Percentiles rank a stretch among this genome's conserved stretches.
Conservation (phyloP, 2,329 filamentous ascomycete genomes). For the Moelleriella libera region DNA sequence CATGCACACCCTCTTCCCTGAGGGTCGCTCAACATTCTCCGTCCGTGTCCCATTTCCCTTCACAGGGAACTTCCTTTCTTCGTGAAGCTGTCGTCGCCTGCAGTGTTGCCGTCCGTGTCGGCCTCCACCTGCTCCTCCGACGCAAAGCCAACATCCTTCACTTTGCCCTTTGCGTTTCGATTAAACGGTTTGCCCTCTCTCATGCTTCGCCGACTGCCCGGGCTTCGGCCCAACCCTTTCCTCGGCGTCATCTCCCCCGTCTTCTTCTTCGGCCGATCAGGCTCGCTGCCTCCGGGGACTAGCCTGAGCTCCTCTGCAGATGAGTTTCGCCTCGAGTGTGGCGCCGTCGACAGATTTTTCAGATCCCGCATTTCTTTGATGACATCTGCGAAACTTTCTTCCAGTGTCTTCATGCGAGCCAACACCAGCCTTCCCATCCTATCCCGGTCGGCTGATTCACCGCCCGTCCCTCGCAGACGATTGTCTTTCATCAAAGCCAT, state of each 20-base stretch:
- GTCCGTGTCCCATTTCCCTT: not conserved
- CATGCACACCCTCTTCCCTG: too few relatives aligned
- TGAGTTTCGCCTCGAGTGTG: constrained; percentile 36
- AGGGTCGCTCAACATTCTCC: too few relatives aligned
- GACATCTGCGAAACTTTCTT: constrained; percentile 83
- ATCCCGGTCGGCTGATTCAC: constrained; percentile 35
- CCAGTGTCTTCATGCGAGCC: constrained; percentile 81
- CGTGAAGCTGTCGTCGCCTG: constrained; percentile 13
- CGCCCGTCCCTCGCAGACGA: constrained; percentile 32
- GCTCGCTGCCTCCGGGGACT: constrained; percentile 17
- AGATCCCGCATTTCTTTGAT: constrained; percentile 62
- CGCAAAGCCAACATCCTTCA: constrained; percentile 27
- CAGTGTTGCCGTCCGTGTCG: constrained; percentile 13
- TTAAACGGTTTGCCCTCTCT: constrained; percentile 21
- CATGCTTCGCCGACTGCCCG: constrained; percentile 25
- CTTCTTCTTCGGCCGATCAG: constrained; percentile 13
- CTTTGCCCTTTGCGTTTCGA: constrained; percentile 28
- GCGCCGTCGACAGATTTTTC: constrained; percentile 31
- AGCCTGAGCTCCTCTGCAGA: constrained; percentile 25
- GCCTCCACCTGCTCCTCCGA: constrained; percentile 19
- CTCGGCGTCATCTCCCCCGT: constrained; percentile 14
- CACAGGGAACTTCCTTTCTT: constrained; percentile 24
- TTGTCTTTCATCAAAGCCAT: constrained; percentile 48
- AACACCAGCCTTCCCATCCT: constrained; percentile 71
- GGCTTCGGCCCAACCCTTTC: constrained; percentile 14